phyloP scores from a whole-genome alignment of 2,329 filamentous ascomycete genomes.

The Trichoderma atrobrunneum region DNA sequence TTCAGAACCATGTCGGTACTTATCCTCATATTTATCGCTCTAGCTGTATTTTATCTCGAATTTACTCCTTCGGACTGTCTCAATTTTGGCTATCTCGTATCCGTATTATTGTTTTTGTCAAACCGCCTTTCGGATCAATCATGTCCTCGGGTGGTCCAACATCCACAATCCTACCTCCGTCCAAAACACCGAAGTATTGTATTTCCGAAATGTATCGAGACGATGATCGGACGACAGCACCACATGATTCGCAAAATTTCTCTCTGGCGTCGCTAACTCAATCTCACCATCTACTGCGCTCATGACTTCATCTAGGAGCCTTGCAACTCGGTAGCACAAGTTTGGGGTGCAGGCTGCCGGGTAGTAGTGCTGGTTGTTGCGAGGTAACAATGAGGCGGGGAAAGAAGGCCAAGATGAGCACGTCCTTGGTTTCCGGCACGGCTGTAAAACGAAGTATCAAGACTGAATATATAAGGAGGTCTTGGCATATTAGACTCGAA shows the following conservation, averaged over 20 bases:
- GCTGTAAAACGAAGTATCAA: too few species aligned
- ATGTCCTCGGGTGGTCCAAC: not conserved
- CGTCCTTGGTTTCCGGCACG: not conserved
- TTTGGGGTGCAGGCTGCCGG: constrained; percentile 20
- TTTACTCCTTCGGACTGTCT: not conserved
- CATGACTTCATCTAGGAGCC: constrained; percentile 22
- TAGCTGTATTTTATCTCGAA: too few species aligned
- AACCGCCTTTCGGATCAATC: not conserved
- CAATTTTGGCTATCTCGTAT: not conserved
- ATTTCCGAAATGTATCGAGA: constrained; percentile 6
- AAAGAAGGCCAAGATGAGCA: constrained; percentile 23
- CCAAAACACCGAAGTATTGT: constrained; percentile 7
- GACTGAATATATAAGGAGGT: too few species aligned
- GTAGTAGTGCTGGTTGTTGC: constrained; percentile 22
- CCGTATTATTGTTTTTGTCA: not conserved
- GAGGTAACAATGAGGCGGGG: constrained; percentile 27
- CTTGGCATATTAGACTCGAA: not conserved
- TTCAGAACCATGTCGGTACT: not conserved
- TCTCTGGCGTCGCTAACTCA: constrained; percentile 19
- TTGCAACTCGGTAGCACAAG: too few species aligned
- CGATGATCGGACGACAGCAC: constrained; percentile 21
- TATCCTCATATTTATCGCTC: not conserved
- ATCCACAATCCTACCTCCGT: not conserved
- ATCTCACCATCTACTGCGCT: constrained; percentile 22
- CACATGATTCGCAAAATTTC: constrained; percentile 20